These are phyloP conservation scores for Paracoccidioides lutzii DNA, from an alignment of 2,329 filamentous ascomycete species.

Conservation along the genomic window DNA sequence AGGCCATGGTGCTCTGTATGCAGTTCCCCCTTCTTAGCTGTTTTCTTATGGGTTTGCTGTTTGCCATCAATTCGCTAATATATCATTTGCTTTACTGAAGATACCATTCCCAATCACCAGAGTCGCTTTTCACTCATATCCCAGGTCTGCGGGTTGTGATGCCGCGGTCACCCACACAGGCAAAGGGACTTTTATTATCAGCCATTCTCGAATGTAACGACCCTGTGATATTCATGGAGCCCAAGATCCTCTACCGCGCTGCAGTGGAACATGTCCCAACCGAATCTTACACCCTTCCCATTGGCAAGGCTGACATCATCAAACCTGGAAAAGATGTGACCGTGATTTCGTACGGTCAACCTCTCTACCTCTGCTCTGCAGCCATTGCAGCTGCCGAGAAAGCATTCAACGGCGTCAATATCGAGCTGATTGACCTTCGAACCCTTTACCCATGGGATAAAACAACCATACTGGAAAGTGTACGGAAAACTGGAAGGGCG, in stretches of 20 bases:
- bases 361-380: constrained; percentile 67
- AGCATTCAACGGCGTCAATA: constrained; percentile 53
- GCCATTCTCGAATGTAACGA: constrained; percentile 65
- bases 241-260: constrained; percentile 82
- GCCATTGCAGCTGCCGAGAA: constrained; percentile 68
- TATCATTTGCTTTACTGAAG: constrained; percentile 14
- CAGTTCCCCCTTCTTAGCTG: constrained; percentile 6
- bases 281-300: constrained; percentile 65
- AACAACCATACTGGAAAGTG: constrained; percentile 64
- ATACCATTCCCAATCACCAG: constrained; percentile 82
- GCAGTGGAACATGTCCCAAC: constrained; percentile 83
- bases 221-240: constrained; percentile 86
- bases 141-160: constrained; percentile 77
- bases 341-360: constrained; percentile 78
- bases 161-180: constrained; percentile 72
- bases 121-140: constrained; percentile 76
- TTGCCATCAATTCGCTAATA: background rate
- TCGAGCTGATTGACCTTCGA: constrained; percentile 77
- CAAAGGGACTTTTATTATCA: constrained; percentile 71
- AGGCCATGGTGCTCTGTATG: constrained; percentile 66
- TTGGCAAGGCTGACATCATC: constrained; percentile 74
- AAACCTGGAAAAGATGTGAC: constrained; percentile 72
- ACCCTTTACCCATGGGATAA: constrained; percentile 91
- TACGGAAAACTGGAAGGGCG: constrained; percentile 72
- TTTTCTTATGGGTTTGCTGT: background rate